phyloP scores from a whole-genome alignment of 208 protist genomes.

The Crithidia mellificae region DNA sequence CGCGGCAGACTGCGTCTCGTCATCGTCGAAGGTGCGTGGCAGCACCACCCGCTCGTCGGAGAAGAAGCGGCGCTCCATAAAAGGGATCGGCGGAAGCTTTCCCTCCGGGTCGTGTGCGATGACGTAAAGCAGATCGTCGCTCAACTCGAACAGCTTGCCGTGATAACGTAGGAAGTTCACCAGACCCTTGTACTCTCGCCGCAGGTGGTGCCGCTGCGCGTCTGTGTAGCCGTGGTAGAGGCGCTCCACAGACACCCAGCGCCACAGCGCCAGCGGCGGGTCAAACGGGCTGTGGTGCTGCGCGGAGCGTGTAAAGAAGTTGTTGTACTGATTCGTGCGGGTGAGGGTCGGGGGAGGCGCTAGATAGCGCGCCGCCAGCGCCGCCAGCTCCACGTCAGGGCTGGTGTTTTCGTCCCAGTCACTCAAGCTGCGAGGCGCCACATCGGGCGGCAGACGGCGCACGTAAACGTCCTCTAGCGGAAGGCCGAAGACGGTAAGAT shows the following conservation, averaged over 20 bases:
- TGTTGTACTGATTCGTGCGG: neutral
- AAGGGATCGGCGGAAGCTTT: constrained; percentile 61
- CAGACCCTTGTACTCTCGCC: constrained; percentile 60
- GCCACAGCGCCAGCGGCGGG: constrained; percentile 41
- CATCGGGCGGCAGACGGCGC: constrained; percentile 66
- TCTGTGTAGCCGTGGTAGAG: constrained; percentile 64
- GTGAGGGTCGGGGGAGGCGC: constrained; percentile 58
- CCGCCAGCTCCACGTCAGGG: constrained; percentile 55
- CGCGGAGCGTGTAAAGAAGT: constrained; percentile 16
- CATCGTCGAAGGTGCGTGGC: constrained; percentile 63
- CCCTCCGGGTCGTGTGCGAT: constrained; percentile 81
- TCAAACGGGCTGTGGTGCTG: neutral
- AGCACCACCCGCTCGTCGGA: constrained; percentile 74
- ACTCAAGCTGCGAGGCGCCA: constrained; percentile 78
- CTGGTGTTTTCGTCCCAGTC: constrained; percentile 64
- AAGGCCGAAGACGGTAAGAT: constrained; percentile 29
- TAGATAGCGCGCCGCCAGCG: constrained; percentile 58
- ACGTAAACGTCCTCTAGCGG: constrained; percentile 72
- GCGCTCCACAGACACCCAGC: constrained; percentile 71
- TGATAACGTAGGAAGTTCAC: constrained; percentile 85
- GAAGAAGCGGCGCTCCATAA: constrained; percentile 60
- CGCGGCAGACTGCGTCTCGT: constrained; percentile 40
- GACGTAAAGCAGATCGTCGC: constrained; percentile 67
- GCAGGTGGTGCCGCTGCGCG: constrained; percentile 51
- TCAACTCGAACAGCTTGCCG: constrained; percentile 81